Conservation (phyloP, 2,329 filamentous ascomycete genomes). For the Verticillium alfalfae region DNA sequence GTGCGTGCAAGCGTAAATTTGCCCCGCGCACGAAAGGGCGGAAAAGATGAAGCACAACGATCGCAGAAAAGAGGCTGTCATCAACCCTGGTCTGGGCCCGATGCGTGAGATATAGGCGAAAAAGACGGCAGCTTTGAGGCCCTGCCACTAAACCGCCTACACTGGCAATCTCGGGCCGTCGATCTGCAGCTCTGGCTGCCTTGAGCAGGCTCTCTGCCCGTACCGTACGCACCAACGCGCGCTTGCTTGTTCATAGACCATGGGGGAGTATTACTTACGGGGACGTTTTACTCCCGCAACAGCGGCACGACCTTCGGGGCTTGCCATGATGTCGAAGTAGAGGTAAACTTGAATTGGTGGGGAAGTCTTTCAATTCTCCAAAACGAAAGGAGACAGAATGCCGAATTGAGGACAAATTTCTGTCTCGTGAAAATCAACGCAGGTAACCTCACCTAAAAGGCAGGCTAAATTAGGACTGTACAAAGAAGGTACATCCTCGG, state of each 20-base stretch:
- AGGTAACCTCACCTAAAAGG: background rate
- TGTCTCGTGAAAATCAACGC: background rate
- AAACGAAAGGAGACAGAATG: constrained; percentile 2
- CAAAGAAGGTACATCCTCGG: too few relatives aligned
- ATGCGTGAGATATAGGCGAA: background rate
- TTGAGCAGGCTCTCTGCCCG: background rate
- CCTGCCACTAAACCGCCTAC: background rate
- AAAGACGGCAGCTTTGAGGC: background rate
- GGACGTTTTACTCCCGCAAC: constrained; percentile 36
- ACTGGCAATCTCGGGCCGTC: background rate
- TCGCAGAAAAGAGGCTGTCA: background rate
- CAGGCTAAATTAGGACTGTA: too few relatives aligned
- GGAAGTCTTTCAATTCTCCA: background rate
- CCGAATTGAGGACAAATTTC: background rate
- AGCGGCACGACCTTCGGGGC: constrained; percentile 32
- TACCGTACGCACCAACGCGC: background rate
- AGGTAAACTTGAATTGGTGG: background rate
- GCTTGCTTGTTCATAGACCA: background rate
- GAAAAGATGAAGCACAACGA: background rate
- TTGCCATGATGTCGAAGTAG: constrained; percentile 24
- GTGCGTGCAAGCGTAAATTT: background rate
- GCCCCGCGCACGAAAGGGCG: background rate
- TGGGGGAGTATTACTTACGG: constrained; percentile 23
- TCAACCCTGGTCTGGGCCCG: too few relatives aligned
- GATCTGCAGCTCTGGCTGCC: background rate